phyloP scores from a whole-genome alignment of 2,329 filamentous ascomycete species.

The Cordyceps fumosorosea region DNA sequence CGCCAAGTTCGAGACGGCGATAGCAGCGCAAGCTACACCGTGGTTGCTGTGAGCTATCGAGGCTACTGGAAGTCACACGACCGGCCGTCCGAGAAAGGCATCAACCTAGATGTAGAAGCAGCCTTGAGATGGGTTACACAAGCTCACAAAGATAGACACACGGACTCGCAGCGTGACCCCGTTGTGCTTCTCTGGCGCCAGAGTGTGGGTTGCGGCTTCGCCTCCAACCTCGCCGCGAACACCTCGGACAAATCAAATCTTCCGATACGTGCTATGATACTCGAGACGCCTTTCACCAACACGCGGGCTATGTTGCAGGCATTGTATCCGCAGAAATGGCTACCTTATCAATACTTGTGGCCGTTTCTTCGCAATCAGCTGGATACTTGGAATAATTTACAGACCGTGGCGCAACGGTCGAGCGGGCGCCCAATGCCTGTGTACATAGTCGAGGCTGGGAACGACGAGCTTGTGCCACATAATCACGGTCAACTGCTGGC shows the following conservation, averaged over 20 bases:
- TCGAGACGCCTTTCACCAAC: conserved; percentile 72
- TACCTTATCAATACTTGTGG: conserved; percentile 69
- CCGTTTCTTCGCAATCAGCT: conserved; percentile 64
- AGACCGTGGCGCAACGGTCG: conserved; percentile 29
- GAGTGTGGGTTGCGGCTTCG: conserved; percentile 68
- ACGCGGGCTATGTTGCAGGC: conserved; percentile 63
- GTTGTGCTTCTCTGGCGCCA: conserved; percentile 66
- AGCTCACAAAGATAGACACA: conserved; percentile 26
- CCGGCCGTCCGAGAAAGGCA: conserved; percentile 61
- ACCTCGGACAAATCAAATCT: conserved; percentile 29
- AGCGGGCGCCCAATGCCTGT: conserved; percentile 27
- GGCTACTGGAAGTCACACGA: conserved; percentile 76
- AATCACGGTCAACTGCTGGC: conserved; percentile 42
- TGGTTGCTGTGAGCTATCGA: conserved; percentile 56
- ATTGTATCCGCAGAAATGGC: conserved; percentile 72
- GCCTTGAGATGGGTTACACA: conserved; percentile 55
- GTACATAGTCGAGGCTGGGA: conserved; percentile 49
- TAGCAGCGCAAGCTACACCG: conserved; percentile 35
- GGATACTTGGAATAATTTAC: conserved; percentile 47
- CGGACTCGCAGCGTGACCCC: conserved; percentile 19
- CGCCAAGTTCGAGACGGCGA: conserved; percentile 35
- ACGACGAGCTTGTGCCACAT: conserved; percentile 52
- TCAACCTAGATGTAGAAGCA: conserved; percentile 61
- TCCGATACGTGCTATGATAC: conserved; percentile 45
- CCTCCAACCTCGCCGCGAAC: conserved; percentile 50